Conservation (phyloP, 2,329 filamentous ascomycete species). For the Phialophora chinensis region DNA sequence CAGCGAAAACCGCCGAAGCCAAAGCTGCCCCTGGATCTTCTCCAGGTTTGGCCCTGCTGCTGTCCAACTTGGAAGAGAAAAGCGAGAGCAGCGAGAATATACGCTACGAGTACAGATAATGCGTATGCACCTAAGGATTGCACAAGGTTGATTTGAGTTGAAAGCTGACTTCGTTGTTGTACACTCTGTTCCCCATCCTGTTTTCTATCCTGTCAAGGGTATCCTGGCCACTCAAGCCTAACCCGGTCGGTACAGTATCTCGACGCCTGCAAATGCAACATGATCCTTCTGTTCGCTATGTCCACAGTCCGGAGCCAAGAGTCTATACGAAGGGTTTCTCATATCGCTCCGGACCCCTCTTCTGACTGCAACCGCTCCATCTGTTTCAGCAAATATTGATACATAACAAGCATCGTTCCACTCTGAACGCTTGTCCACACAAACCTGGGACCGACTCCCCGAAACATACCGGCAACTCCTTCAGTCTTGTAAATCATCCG, state of each 20-base stretch:
- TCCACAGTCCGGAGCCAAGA: not conserved
- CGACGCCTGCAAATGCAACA: conserved; percentile 17
- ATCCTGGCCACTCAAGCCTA: conserved; percentile 16
- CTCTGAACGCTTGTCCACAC: conserved; percentile 99
- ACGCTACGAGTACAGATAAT: not conserved
- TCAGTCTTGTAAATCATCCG: conserved; percentile 88
- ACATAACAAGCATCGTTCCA: conserved; percentile 94
- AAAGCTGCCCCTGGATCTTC: conserved; percentile 11
- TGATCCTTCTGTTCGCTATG: conserved; percentile 1
- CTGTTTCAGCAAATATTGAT: conserved; percentile 82
- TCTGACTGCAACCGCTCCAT: conserved; percentile 60
- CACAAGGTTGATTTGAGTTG: conserved; percentile 12
- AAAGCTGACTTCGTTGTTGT: conserved; percentile 26
- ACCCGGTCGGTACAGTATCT: not conserved
- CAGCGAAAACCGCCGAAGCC: conserved; percentile 7
- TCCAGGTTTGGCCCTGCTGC: not conserved
- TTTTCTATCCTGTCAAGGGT: conserved; percentile 18
- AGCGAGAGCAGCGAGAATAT: not conserved
- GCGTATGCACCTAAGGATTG: not conserved
- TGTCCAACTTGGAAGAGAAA: not conserved
- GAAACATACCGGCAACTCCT: conserved; percentile 87
- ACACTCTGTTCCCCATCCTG: conserved; percentile 24
- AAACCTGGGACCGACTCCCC: conserved; percentile 87
- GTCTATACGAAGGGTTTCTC: conserved; percentile 25
- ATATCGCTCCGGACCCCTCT: conserved; percentile 34